Percentiles rank a stretch among this genome's conserved stretches.
Evolutionary conservation across 345 rosid genomes (phyloP).

Genomic region (Salix koriyanagi): DNA sequence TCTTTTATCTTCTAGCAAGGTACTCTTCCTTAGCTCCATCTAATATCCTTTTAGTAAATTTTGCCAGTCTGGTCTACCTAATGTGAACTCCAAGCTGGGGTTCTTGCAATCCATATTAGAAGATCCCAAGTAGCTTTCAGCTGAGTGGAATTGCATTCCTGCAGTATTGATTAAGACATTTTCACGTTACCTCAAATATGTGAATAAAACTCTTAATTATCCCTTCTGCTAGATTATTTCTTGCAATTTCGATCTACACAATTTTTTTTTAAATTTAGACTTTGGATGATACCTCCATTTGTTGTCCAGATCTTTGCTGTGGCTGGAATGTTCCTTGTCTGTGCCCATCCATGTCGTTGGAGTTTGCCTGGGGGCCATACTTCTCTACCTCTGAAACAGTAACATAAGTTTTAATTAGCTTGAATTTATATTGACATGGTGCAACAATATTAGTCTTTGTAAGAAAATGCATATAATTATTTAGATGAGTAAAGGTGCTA

Average conservation of each 20-base stretch:
- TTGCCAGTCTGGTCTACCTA: conserved; percentile 77
- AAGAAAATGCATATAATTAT: too few relatives aligned
- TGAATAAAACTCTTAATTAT: background rate
- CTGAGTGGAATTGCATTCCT: conserved; percentile 26
- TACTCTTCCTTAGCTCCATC: too few relatives aligned
- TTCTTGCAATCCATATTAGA: conserved; percentile 34
- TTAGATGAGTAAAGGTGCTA: too few relatives aligned
- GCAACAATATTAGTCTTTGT: too few relatives aligned
- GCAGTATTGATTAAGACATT: background rate
- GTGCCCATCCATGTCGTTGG: conserved; percentile 20
- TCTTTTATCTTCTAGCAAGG: too few relatives aligned
- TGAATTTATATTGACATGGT: too few relatives aligned
- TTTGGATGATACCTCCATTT: conserved; percentile 21
- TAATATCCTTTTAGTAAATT: too few relatives aligned
- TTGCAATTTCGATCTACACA: background rate
- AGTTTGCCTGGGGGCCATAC: too few relatives aligned
- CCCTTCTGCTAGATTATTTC: background rate
- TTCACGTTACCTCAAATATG: background rate
- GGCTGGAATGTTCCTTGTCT: conserved; percentile 24
- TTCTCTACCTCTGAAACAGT: too few relatives aligned
- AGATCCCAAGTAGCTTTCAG: conserved; percentile 26
- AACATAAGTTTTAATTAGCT: too few relatives aligned
- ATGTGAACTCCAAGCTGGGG: conserved; percentile 69
- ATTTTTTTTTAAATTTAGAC: too few relatives aligned
- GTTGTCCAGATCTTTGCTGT: conserved; percentile 18